These are phyloP conservation scores for Stachybotrys elegans DNA, from an alignment of 2,329 filamentous ascomycete species.

Conservation along the genomic window DNA sequence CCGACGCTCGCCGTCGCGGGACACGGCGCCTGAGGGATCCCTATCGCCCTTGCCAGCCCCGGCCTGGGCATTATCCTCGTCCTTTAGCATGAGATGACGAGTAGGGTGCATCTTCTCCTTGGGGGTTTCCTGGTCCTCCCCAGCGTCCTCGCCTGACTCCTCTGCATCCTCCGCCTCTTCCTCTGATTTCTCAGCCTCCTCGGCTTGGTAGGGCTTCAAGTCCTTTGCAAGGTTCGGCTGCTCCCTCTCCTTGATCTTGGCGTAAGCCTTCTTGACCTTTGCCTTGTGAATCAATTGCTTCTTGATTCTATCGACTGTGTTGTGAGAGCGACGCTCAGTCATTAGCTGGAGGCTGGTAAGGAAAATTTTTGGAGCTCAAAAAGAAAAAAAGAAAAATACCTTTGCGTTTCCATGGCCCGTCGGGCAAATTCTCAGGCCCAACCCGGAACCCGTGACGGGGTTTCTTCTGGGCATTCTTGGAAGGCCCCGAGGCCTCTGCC, in stretches of 20 bases:
- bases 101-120: slow-evolving; percentile 29
- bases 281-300: slow-evolving; percentile 83
- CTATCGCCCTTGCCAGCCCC: slow-evolving; percentile 11
- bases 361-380: too few species aligned
- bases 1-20: slow-evolving; percentile 26
- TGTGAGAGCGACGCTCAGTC: slow-evolving; percentile 9
- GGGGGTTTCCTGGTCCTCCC: slow-evolving; percentile 13
- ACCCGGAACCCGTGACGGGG: slow-evolving; percentile 72
- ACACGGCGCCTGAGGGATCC: slow-evolving; percentile 6
- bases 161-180: slow-evolving; percentile 10
- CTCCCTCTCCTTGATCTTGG: slow-evolving; percentile 66
- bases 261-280: slow-evolving; percentile 88
- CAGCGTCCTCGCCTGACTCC: slow-evolving; percentile 12
- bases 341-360: slow-evolving; percentile 1
- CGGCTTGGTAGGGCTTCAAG: not conserved
- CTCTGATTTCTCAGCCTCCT: slow-evolving; percentile 11
- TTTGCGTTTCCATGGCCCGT: slow-evolving; percentile 83
- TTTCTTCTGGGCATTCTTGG: slow-evolving; percentile 40
- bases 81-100: slow-evolving; percentile 33
- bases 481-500: slow-evolving; percentile 21
- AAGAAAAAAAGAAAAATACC: too few species aligned
- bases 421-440: slow-evolving; percentile 84
- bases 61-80: slow-evolving; percentile 29
- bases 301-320: slow-evolving; percentile 79
- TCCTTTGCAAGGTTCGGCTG: slow-evolving; percentile 18